phyloP scores from a whole-genome alignment of 768 basidiomycete genomes.

The Boletus rex-veris region DNA sequence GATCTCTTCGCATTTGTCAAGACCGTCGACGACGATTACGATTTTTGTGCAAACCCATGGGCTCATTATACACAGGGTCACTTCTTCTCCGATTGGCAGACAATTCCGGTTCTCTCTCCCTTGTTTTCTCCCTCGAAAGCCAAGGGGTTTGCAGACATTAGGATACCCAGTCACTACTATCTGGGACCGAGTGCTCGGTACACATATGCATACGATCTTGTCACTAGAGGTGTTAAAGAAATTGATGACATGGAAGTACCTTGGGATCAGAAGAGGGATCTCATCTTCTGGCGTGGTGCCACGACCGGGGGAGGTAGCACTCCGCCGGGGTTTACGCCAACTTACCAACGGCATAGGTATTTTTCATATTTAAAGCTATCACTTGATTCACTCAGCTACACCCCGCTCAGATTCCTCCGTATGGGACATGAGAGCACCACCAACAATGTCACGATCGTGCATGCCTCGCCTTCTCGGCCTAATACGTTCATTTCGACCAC shows the following conservation, averaged over 20 bases:
- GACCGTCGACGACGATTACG: constrained; percentile 58
- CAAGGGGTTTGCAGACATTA: constrained; percentile 81
- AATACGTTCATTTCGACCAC: constrained; percentile 56
- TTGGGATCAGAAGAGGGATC: constrained; percentile 86
- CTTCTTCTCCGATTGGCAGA: constrained; percentile 97
- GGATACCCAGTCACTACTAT: constrained; percentile 97
- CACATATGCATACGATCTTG: constrained; percentile 88
- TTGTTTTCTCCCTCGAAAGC: constrained; percentile 91
- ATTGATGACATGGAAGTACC: constrained; percentile 83
- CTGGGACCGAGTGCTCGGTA: constrained; percentile 77
- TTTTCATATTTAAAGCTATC: constrained; percentile 10
- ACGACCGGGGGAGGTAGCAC: constrained; percentile 92
- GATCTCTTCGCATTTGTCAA: constrained; percentile 63
- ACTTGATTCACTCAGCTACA: neutral
- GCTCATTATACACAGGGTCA: constrained; percentile 88
- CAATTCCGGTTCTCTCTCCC: constrained; percentile 84
- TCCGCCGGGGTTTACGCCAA: constrained; percentile 75
- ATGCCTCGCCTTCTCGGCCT: constrained; percentile 61
- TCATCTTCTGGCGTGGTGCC: constrained; percentile 93
- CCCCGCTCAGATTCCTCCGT: constrained; percentile 55
- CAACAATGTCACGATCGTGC: constrained; percentile 59
- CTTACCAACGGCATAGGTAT: constrained; percentile 86
- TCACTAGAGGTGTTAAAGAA: constrained; percentile 60
- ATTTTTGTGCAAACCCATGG: constrained; percentile 81
- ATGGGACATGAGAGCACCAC: constrained; percentile 58